Evolutionary conservation across 306 rosid genomes (phyloP).

Genomic region (Oemleria cerasiformis): DNA sequence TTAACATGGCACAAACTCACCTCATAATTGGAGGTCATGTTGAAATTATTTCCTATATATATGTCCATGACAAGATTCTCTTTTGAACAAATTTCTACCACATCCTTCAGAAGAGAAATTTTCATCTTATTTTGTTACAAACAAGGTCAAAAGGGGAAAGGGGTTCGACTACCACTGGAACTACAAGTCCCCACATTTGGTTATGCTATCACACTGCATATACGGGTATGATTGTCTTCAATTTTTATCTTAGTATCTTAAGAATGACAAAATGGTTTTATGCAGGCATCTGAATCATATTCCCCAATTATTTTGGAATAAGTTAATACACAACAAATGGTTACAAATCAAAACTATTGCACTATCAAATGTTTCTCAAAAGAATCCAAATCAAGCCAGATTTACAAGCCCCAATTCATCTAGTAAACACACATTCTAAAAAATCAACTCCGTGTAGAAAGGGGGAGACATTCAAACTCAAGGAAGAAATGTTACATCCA

Average conservation of each 20-base stretch:
- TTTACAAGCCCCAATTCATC: neutral
- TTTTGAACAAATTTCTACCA: neutral
- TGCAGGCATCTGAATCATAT: neutral
- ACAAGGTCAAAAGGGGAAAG: neutral
- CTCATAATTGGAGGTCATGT: neutral
- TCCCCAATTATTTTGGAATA: neutral
- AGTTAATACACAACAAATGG: neutral
- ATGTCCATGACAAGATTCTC: neutral
- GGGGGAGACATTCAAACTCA: neutral
- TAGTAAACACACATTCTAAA: neutral
- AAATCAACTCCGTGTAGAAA: neutral
- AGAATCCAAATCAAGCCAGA: neutral
- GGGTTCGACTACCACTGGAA: neutral
- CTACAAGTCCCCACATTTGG: neutral
- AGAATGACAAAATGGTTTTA: neutral
- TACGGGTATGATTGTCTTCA: neutral
- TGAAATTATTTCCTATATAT: neutral
- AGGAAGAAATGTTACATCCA: neutral
- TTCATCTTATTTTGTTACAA: neutral
- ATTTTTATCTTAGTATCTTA: neutral
- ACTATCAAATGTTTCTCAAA: neutral
- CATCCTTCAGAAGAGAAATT: neutral
- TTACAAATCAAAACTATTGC: neutral
- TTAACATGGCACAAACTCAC: slow-evolving; percentile 2
- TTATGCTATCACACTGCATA: neutral